Conservation (phyloP, 352 stramenopile species). For the Phytophthora multivora region DNA sequence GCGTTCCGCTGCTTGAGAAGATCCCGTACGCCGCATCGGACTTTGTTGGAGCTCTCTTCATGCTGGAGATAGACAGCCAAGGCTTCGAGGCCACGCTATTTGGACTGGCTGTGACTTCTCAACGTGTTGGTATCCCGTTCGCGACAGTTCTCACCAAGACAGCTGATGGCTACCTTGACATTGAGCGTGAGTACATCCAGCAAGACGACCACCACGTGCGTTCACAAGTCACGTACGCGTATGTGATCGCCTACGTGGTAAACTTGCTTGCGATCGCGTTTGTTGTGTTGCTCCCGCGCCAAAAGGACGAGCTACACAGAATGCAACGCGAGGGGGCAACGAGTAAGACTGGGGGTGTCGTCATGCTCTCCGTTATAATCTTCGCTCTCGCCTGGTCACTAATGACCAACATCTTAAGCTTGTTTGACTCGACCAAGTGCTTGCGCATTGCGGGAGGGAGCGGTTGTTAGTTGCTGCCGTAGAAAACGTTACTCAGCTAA, state of each 20-base stretch:
- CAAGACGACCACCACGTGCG: constrained; percentile 49
- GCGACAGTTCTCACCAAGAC: constrained; percentile 60
- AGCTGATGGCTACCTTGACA: constrained; percentile 60
- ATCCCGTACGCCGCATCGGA: constrained; percentile 45
- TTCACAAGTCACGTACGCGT: constrained; percentile 57
- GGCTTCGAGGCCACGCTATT: constrained; percentile 63
- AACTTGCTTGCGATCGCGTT: constrained; percentile 56
- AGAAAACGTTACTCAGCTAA: background rate
- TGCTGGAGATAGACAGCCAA: constrained; percentile 55
- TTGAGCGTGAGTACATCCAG: constrained; percentile 48
- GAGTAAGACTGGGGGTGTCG: constrained; percentile 35
- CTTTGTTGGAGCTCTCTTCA: constrained; percentile 53
- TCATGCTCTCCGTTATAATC: constrained; percentile 36
- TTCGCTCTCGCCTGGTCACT: constrained; percentile 60
- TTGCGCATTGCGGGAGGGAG: constrained; percentile 50
- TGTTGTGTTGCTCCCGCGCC: constrained; percentile 49
- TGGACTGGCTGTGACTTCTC: constrained; percentile 47
- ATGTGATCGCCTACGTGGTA: constrained; percentile 61
- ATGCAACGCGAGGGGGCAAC: constrained; percentile 45
- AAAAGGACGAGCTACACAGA: constrained; percentile 57
- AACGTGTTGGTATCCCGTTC: constrained; percentile 53
- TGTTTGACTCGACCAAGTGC: constrained; percentile 59
- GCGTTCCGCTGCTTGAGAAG: constrained; percentile 60
- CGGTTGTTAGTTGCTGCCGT: constrained; percentile 17
- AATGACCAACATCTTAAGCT: constrained; percentile 70